Base-by-base conservation (phyloP, 768 basidiomycete genomes). In the Russula griseocarnosa region DNA sequence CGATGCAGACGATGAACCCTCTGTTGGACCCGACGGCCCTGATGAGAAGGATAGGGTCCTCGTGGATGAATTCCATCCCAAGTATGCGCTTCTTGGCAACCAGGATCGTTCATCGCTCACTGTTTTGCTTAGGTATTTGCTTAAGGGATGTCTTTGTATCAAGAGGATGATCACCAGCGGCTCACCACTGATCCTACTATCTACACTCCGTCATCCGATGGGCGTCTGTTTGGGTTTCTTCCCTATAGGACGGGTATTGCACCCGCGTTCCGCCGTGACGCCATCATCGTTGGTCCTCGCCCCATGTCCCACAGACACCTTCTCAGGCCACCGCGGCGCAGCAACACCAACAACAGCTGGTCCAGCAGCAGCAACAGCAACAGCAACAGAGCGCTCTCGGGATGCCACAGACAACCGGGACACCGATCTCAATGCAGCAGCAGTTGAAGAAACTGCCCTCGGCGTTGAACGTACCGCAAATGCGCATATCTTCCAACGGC, bases 21-120 rank as follows among this genome's bases (percentile, higher is more conserved):
- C 80, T 0, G 74, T 80, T 62, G 84, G 81, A 5, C 79, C 83
- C 3, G 79, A 81, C 53, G 86, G 87, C 13, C 63, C 80, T 5
- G 88, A 91, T 18, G 90, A 90, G 70, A 82, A 86, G 54, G 83
- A 86, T 61, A 79, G 90, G 9, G 72, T 81, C 0, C 74, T 92
- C n/a, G 71, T 91, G 9, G 89, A 92, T 67, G 90, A 92, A 63
- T 88, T 81, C 66, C 81, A 84, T 53, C 72, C 82, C 7, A 79
- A 81, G 83, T 79, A 44, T 74, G 71, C 68, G 5, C 42, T 49
- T 38, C 42, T 8, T 18, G 44, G 9, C 11, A 14, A 18, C 16
- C 26, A 8, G 1, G 24, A 14, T 42, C 50, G 1, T 14, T 22
- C 46, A 5, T 14, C 22, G 26, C 62, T 70, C 50, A 66, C 54